Evolutionary conservation across 2,329 filamentous ascomycete species (phyloP).

Genomic region (Drechslerella coelobrocha): DNA sequence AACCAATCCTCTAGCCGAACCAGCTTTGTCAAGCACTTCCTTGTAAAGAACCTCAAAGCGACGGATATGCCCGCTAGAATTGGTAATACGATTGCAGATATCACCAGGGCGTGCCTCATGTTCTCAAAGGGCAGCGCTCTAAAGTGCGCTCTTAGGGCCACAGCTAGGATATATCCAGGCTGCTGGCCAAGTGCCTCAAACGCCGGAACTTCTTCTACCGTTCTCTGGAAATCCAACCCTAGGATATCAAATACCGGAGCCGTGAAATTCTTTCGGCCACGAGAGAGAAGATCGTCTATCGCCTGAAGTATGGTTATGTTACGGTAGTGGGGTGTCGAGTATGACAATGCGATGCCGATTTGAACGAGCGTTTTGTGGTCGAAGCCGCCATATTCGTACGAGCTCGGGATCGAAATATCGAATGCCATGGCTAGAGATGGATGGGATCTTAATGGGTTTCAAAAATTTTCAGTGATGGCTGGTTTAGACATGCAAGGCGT

Average conservation of each 20-base stretch:
- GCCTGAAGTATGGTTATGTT: conserved; percentile 12
- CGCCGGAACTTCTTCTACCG: conserved; percentile 22
- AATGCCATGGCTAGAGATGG: conserved; percentile 25
- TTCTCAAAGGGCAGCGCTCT: conserved; percentile 21
- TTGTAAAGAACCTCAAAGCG: conserved; percentile 34
- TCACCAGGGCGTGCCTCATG: conserved; percentile 14
- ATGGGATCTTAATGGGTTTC: too few relatives aligned
- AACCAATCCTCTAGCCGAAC: conserved; percentile 44
- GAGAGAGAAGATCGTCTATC: conserved; percentile 15
- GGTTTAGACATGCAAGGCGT: too few relatives aligned
- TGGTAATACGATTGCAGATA: conserved; percentile 25
- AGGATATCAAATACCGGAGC: conserved; percentile 23
- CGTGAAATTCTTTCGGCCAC: background rate
- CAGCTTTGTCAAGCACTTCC: conserved; percentile 33
- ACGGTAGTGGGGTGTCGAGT: conserved; percentile 30
- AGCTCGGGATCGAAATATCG: conserved; percentile 30
- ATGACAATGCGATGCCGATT: conserved; percentile 24
- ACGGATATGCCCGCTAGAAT: conserved; percentile 17
- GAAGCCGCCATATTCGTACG: too few relatives aligned
- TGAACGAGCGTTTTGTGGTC: conserved; percentile 23
- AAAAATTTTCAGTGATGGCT: too few relatives aligned
- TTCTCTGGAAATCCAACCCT: conserved; percentile 29
- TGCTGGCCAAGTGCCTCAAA: conserved; percentile 23
- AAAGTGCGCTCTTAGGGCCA: conserved; percentile 13
- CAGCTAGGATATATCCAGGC: conserved; percentile 13